phyloP scores from a whole-genome alignment of 164 flowering plant species.

The Nymphaea thermarum region DNA sequence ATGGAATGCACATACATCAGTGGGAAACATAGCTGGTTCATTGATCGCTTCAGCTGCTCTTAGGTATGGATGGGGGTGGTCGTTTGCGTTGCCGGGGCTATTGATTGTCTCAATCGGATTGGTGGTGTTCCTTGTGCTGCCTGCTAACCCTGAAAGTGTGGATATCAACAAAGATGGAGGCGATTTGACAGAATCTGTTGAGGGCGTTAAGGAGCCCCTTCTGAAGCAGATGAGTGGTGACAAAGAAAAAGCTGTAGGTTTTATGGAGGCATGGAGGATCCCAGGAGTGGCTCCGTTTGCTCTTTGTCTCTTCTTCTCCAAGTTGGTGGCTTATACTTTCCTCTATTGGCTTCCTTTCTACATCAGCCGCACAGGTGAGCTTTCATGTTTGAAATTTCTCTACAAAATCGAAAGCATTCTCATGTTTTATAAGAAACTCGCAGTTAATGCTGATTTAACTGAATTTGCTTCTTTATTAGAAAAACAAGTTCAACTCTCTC shows the following conservation, averaged over 20 bases:
- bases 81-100: conserved; percentile 77
- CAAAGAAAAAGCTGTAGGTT: conserved; percentile 51
- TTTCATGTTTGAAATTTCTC: not conserved
- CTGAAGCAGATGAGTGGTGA: conserved; percentile 13
- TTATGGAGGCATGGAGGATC: conserved; percentile 86
- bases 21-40: conserved; percentile 87
- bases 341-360: conserved; percentile 98
- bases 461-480: too few relatives aligned
- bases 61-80: conserved; percentile 97
- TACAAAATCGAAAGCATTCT: not conserved
- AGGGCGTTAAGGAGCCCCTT: conserved; percentile 34
- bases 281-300: conserved; percentile 96
- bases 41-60: conserved; percentile 63
- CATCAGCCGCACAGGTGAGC: conserved; percentile 74
- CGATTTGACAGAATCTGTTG: conserved; percentile 22
- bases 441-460: too few relatives aligned
- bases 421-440: too few relatives aligned
- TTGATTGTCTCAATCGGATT: conserved; percentile 49
- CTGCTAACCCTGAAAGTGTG: conserved; percentile 61
- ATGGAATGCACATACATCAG: conserved; percentile 94
- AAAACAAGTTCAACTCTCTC: too few relatives aligned
- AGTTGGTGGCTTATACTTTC: conserved; percentile 91
- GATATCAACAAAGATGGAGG: conserved; percentile 33
- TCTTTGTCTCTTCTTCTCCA: conserved; percentile 86
- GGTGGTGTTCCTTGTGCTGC: conserved; percentile 50